Evolutionary conservation across 164 flowering plant species (phyloP), one percentile per base, ranked within the genome.

Genomic region (Nelumbo lutea): DNA sequence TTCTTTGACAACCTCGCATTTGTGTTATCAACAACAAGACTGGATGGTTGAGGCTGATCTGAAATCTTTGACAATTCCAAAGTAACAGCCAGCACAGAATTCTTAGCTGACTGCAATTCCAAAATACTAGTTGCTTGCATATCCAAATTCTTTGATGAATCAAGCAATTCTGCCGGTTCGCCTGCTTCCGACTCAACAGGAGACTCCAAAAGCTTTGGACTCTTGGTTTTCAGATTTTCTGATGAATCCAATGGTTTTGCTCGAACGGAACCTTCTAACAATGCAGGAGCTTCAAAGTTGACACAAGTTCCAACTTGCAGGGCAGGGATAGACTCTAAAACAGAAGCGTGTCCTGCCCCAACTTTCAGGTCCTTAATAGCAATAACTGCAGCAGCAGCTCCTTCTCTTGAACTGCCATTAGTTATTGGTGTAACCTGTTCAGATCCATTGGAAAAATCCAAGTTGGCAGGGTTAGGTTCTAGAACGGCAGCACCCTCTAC

Each of bases 1-100:
- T 72, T 78, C 60, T 66, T 72, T 27, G 62, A 0, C 10, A 38
- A 51, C 15, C 44, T 46, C 58, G 67, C 69, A 62, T 65, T 61
- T 53, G 39, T 41, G 44, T 3, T 45, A 38, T 39, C 67, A 15
- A n/a, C 6, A 27, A 27, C 59, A 43, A 51, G 46, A 65, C 53
- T n/a, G 1, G 59, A 69, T 8, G 40, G 40, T 48, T 51, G 46
- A 61, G 68, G 67, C 58, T 61, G 57, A 52, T 68, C 45, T n/a
- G 27, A 45, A 59, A 40, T 4, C 44, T 46, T 68, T 38, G 57
- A 9, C 46, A 3, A 15, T 46, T 42, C 55, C 40, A 42, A 42
- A n/a, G 13, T 39, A 4, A 47, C 52, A 1, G 59, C 38, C 13
- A 46, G 38, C 43, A 45, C 9, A 46, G 40, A n/a, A 43, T 50